phyloP scores from a whole-genome alignment of 2,329 filamentous ascomycete genomes.

The Arthrocladium fulminans region DNA sequence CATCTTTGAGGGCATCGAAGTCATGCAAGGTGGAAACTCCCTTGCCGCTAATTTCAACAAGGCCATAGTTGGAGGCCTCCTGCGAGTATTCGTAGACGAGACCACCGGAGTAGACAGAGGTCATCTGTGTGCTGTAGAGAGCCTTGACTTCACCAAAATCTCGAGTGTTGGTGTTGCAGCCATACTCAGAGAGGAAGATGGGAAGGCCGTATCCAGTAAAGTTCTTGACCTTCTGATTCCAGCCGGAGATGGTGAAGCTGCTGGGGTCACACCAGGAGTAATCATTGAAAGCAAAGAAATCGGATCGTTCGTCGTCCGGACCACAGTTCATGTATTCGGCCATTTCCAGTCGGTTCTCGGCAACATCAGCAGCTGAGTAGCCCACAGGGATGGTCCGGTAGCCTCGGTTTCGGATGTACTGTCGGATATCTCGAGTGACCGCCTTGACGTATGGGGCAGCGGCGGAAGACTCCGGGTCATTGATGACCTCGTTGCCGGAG shows the following conservation, averaged over 20 bases:
- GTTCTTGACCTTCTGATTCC: slow-evolving; percentile 80
- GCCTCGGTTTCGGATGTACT: slow-evolving; percentile 55
- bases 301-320: slow-evolving; percentile 68
- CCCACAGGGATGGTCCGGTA: slow-evolving; percentile 64
- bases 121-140: slow-evolving; percentile 79
- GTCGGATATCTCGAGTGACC: slow-evolving; percentile 65
- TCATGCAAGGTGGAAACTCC: slow-evolving; percentile 52
- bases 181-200: slow-evolving; percentile 91
- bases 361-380: slow-evolving; percentile 70
- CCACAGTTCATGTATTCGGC: slow-evolving; percentile 93
- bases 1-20: slow-evolving; percentile 50
- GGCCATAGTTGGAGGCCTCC: slow-evolving; percentile 70
- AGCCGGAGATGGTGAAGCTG: slow-evolving; percentile 62
- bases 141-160: slow-evolving; percentile 70
- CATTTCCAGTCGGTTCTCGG: slow-evolving; percentile 75
- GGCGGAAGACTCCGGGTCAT: slow-evolving; percentile 56
- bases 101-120: slow-evolving; percentile 82
- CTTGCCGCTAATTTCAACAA: slow-evolving; percentile 56
- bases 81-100: slow-evolving; percentile 91
- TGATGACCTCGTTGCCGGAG: slow-evolving; percentile 73
- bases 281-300: slow-evolving; percentile 86
- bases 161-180: slow-evolving; percentile 75
- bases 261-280: slow-evolving; percentile 77
- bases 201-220: slow-evolving; percentile 80
- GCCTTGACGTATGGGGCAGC: slow-evolving; percentile 69